Conservation (phyloP, 495 filamentous ascomycete species). For the Aspergillus bertholletiae region DNA sequence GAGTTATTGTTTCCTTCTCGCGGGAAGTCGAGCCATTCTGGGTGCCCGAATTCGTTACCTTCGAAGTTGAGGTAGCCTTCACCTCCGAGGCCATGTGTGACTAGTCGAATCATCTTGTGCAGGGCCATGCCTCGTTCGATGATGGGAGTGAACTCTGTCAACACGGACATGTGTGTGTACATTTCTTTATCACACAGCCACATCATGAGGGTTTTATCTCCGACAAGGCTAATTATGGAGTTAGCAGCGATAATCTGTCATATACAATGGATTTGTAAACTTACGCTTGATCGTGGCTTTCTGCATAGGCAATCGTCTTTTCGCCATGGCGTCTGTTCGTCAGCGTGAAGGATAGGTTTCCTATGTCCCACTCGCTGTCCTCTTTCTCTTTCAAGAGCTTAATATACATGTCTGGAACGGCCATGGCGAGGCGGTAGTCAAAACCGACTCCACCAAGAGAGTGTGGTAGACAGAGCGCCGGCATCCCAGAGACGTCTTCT, state of each 20-base stretch:
- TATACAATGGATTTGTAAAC: conserved; percentile 27
- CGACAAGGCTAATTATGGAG: conserved; percentile 67
- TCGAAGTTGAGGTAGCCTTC: conserved; percentile 99
- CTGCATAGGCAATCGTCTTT: conserved; percentile 97
- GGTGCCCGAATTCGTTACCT: conserved; percentile 98
- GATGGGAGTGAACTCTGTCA: conserved; percentile 78
- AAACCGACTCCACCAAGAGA: conserved; percentile 90
- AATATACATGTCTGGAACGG: conserved; percentile 98
- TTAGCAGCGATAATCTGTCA: conserved; percentile 24
- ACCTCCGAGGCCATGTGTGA: conserved; percentile 92
- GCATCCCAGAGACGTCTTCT: conserved; percentile 98
- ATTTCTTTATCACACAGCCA: conserved; percentile 97
- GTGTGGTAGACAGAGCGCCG: conserved; percentile 82
- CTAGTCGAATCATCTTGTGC: conserved; percentile 94
- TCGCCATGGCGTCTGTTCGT: conserved; percentile 93
- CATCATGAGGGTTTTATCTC: conserved; percentile 94
- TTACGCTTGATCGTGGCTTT: conserved; percentile 98
- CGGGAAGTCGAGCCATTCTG: conserved; percentile 98
- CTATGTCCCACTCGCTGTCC: conserved; percentile 92
- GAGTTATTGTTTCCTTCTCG: conserved; percentile 91
- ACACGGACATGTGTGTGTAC: conserved; percentile 94
- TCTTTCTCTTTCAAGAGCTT: conserved; percentile 92
- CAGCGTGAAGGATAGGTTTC: conserved; percentile 75
- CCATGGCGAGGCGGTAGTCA: conserved; percentile 97
- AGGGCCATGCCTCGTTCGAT: conserved; percentile 89